phyloP scores from a whole-genome alignment of 202 grass and related monocot species.

The Schoenoplectus triqueter region DNA sequence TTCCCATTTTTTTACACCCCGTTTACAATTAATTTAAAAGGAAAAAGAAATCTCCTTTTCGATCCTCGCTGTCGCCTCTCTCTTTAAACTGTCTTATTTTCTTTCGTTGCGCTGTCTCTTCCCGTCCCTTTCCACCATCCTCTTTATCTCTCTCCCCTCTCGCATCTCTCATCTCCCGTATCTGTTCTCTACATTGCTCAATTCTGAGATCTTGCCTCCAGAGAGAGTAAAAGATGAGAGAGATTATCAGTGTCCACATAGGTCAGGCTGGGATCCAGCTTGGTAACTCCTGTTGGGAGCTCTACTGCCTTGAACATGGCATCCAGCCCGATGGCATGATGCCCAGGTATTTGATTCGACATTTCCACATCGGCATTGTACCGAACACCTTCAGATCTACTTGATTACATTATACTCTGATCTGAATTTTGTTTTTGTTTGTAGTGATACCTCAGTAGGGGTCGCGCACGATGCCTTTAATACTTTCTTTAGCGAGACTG shows the following conservation, averaged over 20 bases:
- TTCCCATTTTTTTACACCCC: slow-evolving; percentile 10
- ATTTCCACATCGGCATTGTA: slow-evolving; percentile 7
- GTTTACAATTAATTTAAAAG: background rate
- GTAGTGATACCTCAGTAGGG: slow-evolving; percentile 38
- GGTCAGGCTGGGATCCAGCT: slow-evolving; percentile 62
- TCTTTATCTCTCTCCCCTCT: slow-evolving; percentile 2
- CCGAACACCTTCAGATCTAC: slow-evolving; percentile 28
- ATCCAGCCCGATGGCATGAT: slow-evolving; percentile 58
- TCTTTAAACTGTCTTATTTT: slow-evolving; percentile 35
- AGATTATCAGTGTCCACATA: slow-evolving; percentile 60
- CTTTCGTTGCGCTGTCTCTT: slow-evolving; percentile 27
- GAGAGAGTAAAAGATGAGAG: slow-evolving; percentile 39
- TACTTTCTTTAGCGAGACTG: slow-evolving; percentile 51
- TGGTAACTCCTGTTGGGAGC: slow-evolving; percentile 59
- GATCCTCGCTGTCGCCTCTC: slow-evolving; percentile 31
- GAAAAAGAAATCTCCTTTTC: slow-evolving; percentile 9
- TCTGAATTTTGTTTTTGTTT: slow-evolving; percentile 22
- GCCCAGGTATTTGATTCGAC: slow-evolving; percentile 23
- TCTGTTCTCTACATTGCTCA: slow-evolving; percentile 1
- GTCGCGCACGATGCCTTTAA: slow-evolving; percentile 49
- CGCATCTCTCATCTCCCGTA: background rate
- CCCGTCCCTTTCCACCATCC: slow-evolving; percentile 11
- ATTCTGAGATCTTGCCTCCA: slow-evolving; percentile 23
- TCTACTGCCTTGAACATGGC: slow-evolving; percentile 62
- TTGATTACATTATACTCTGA: slow-evolving; percentile 24